A percentile compares a stretch with the other conserved stretches of the same genome.
These are phyloP conservation scores for Pseudomassariella vexata DNA, from an alignment of 2,329 filamentous ascomycete genomes.

Conservation along the genomic window DNA sequence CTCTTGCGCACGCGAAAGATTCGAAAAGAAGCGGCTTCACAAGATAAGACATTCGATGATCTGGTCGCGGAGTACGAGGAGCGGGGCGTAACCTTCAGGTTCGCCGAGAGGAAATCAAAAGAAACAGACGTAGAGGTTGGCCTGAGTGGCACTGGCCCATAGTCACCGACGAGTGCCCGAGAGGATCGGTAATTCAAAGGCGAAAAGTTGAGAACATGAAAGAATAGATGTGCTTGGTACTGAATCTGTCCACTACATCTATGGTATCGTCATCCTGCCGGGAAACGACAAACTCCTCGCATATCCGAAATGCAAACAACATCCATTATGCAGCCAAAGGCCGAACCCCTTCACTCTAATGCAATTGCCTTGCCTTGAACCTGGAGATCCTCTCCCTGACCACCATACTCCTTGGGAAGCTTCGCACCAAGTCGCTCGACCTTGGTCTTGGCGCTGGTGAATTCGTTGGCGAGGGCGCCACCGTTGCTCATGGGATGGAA, in stretches of 20 bases:
- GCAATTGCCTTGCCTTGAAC: slow-evolving; percentile 19
- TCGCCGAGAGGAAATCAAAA: slow-evolving; percentile 24
- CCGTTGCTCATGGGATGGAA: slow-evolving; percentile 76
- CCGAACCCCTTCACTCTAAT: slow-evolving; percentile 9
- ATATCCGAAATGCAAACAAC: too few relatives aligned
- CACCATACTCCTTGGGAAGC: slow-evolving; percentile 75
- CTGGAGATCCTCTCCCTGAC: slow-evolving; percentile 49
- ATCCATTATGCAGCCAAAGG: too few relatives aligned
- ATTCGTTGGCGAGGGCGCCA: slow-evolving; percentile 56
- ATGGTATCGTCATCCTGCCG: too few relatives aligned
- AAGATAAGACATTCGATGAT: slow-evolving; percentile 51
- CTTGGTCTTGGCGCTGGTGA: slow-evolving; percentile 44
- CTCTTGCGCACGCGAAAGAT: slow-evolving; percentile 46
- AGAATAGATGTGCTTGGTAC: too few relatives aligned
- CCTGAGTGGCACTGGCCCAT: too few relatives aligned
- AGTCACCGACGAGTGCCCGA: too few relatives aligned
- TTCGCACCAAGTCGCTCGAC: slow-evolving; percentile 52
- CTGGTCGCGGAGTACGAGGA: slow-evolving; percentile 30
- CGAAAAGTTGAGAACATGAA: too few relatives aligned
- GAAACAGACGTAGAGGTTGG: too few relatives aligned
- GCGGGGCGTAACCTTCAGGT: slow-evolving; percentile 26
- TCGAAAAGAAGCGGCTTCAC: slow-evolving; percentile 42
- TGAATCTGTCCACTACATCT: too few relatives aligned
- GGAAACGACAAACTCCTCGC: too few relatives aligned
- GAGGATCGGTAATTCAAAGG: too few relatives aligned